These are phyloP conservation scores for Discostella stelligera DNA, from an alignment of 352 stramenopile genomes.

Conservation along the genomic window DNA sequence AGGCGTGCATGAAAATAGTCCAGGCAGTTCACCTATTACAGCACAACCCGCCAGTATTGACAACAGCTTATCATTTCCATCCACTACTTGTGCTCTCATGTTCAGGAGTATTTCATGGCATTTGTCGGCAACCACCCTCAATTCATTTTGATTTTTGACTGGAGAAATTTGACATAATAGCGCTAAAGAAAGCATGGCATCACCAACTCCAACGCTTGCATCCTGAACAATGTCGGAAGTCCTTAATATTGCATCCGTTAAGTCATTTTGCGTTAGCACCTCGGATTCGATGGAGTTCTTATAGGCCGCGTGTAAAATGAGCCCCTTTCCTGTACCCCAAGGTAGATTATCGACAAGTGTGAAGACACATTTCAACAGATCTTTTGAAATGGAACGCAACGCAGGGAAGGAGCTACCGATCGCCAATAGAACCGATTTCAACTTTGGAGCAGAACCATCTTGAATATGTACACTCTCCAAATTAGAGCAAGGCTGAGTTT, in stretches of 20 bases:
- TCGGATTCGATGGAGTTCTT: constrained; percentile 22
- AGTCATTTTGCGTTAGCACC: constrained; percentile 18
- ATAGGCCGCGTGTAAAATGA: constrained; percentile 24
- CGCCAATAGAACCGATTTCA: constrained; percentile 33
- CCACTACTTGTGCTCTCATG: background rate
- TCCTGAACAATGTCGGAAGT: constrained; percentile 14
- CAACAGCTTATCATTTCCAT: constrained; percentile 34
- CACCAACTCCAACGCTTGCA: constrained; percentile 12
- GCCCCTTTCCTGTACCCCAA: constrained; percentile 46
- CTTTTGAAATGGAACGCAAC: constrained; percentile 18
- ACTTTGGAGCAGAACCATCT: constrained; percentile 28
- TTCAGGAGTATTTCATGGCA: constrained; percentile 16
- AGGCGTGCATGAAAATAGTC: constrained; percentile 20
- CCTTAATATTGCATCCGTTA: constrained; percentile 27
- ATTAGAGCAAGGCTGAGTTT: constrained; percentile 21
- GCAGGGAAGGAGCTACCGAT: constrained; percentile 26
- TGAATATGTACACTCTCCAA: constrained; percentile 17
- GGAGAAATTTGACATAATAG: constrained; percentile 35
- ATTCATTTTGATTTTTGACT: constrained; percentile 20
- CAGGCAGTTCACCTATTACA: constrained; percentile 36
- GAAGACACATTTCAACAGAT: constrained; percentile 30
- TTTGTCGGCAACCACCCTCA: constrained; percentile 26
- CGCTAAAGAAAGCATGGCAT: constrained; percentile 35
- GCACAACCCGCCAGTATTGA: constrained; percentile 22
- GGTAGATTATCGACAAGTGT: constrained; percentile 40